Conservation (phyloP, 805 yeast genomes). For the Grigorovia transvaalensis region DNA sequence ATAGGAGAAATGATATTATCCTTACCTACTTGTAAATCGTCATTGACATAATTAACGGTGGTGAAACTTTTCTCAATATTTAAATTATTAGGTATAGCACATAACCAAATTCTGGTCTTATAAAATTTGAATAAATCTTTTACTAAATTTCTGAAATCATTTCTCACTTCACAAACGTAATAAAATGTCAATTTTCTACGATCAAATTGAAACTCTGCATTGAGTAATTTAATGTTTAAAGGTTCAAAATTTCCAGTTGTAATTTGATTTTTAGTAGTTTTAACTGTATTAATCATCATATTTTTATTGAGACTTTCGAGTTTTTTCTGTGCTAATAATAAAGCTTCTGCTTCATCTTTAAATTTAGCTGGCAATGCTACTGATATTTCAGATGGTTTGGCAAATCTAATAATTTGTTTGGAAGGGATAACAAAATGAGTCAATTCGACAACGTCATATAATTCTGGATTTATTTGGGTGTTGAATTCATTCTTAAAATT, state of each 20-base stretch:
- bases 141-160: conserved; percentile 64
- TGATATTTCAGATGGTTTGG: conserved; percentile 56
- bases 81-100: conserved; percentile 46
- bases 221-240: conserved; percentile 49
- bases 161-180: conserved; percentile 51
- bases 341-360: conserved; percentile 63
- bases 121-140: conserved; percentile 65
- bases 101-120: conserved; percentile 75
- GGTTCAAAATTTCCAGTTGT: conserved; percentile 17
- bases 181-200: conserved; percentile 67
- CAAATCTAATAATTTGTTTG: conserved; percentile 67
- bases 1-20: background rate
- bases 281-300: background rate
- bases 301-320: conserved; percentile 28
- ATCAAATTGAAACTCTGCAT: conserved; percentile 76
- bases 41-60: background rate
- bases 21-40: too few species aligned
- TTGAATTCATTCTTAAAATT: conserved; percentile 12
- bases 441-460: conserved; percentile 34
- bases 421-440: conserved; percentile 57
- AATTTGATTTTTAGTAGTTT: conserved; percentile 1
- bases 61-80: conserved; percentile 10
- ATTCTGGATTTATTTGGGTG: conserved; percentile 20
- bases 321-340: conserved; percentile 50
- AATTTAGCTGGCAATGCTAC: conserved; percentile 51